These are phyloP conservation scores for Physaria fendleri DNA, from an alignment of 345 rosid genomes.

Conservation along the genomic window DNA sequence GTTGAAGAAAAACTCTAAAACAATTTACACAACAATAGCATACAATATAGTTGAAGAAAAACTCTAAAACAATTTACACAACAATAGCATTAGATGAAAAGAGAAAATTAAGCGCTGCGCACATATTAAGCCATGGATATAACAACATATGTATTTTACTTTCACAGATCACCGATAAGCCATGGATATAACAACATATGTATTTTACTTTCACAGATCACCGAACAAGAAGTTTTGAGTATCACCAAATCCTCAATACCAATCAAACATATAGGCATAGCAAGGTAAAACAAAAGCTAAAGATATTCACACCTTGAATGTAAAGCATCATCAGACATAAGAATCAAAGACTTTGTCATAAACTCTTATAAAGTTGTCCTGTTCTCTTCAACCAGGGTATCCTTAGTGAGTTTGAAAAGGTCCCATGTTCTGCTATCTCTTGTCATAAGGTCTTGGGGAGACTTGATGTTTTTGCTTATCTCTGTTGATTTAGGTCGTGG, in stretches of 20 bases:
- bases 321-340: constrained; percentile 17
- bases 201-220: constrained; percentile 13
- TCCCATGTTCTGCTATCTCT: no score
- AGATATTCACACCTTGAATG: constrained; percentile 19
- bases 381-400: no score
- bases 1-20: not conserved
- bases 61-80: not conserved
- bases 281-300: constrained; percentile 12
- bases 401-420: no score
- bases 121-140: not conserved
- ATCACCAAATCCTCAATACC: constrained; percentile 7
- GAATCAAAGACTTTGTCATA: no score
- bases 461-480: no score
- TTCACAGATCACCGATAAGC: no score
- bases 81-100: not conserved
- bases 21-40: constrained; percentile 5
- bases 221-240: constrained; percentile 7
- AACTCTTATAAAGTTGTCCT: no score
- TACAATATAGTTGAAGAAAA: not conserved
- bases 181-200: not conserved
- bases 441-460: no score
- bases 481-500: no score
- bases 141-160: not conserved
- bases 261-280: constrained; percentile 12
- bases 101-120: not conserved